Evolutionary conservation across 371 early-diverging fungal genomes (phyloP), one percentile per base, ranked within the genome.

Genomic region (Mortierella sp.): DNA sequence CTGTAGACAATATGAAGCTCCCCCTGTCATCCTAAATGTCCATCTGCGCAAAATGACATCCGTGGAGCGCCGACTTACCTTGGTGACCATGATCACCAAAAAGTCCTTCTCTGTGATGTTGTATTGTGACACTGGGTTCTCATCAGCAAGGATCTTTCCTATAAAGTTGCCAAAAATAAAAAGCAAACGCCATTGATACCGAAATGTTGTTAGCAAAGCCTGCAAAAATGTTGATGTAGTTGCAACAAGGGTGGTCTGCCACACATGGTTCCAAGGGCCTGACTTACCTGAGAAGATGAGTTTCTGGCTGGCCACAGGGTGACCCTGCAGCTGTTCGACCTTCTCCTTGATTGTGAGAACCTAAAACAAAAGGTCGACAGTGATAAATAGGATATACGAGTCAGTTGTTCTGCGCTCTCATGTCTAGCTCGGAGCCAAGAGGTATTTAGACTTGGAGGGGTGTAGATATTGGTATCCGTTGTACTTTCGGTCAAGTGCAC

Each of bases 21-120:
- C 19, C 16, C 29, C 2, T 11, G 16, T 14, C 14, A 29, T 55
- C 55, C 43, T 50, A 39, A 11, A 5, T 26, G 64, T 48, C 52
- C 34, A 0, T 24, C 43, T 41, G 31, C 0, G n/a, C 37, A 34
- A n/a, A n/a, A 14, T 16, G 2, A 52, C 10, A 63, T 48, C 48
- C 34, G n/a, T 39, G n/a, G n/a, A n/a, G n/a, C n/a, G 9, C 40
- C 67, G 55, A 14, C 55, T 13, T 87, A 95, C 95, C 95, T 98
- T 98, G 71, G 93, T 90, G 19, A 95, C 93, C 98, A 99, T 97
- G 6, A 97, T 89, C 52, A 99, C 98, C 79, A 99, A 84, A 85
- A 98, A 97, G 79, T 96, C 97, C 82, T 92, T 95, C 79, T 98
- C 98, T 26, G 79, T 89, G 74, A 98, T 94, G n/a, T 93, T 90